Percentiles rank a stretch among this genome's conserved stretches.
phyloP scores from a whole-genome alignment of 441 rosid genomes.

The Raphanus hybrid region DNA sequence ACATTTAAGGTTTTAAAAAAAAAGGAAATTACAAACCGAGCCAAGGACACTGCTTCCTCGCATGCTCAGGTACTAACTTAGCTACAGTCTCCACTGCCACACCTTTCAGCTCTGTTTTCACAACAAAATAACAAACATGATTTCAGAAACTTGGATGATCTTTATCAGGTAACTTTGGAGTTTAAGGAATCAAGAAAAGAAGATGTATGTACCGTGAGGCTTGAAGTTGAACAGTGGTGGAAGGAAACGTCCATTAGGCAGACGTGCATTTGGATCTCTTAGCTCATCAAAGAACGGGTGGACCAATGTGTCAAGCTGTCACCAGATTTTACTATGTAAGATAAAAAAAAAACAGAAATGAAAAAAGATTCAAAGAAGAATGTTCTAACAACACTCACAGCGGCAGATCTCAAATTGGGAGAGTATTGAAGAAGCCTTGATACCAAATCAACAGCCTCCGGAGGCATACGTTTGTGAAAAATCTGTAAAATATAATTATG shows the following conservation, averaged over 20 bases:
- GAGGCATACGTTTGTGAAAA: constrained; percentile 96
- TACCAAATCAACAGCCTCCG: constrained; percentile 94
- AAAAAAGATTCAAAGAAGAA: constrained; percentile 11
- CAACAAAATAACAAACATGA: neutral
- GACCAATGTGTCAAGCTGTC: constrained; percentile 66
- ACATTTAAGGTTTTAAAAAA: neutral
- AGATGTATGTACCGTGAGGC: constrained; percentile 52
- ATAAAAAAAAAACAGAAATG: neutral
- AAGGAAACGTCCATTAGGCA: constrained; percentile 69
- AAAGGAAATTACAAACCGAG: constrained; percentile 51
- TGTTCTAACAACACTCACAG: constrained; percentile 63
- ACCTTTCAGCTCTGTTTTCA: constrained; percentile 63
- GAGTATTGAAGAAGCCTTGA: constrained; percentile 97
- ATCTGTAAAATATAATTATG: constrained; percentile 49
- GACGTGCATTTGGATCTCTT: constrained; percentile 56
- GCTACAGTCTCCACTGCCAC: constrained; percentile 51
- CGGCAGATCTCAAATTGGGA: constrained; percentile 80
- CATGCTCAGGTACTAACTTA: constrained; percentile 72
- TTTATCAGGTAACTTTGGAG: neutral
- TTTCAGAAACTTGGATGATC: neutral
- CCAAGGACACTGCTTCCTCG: constrained; percentile 64
- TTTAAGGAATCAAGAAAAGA: neutral
- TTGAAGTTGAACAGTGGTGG: constrained; percentile 70
- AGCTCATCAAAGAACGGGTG: constrained; percentile 81
- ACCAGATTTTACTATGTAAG: constrained; percentile 4